phyloP scores from a whole-genome alignment of 305 asterid species.

The Fraxinus latifolia region DNA sequence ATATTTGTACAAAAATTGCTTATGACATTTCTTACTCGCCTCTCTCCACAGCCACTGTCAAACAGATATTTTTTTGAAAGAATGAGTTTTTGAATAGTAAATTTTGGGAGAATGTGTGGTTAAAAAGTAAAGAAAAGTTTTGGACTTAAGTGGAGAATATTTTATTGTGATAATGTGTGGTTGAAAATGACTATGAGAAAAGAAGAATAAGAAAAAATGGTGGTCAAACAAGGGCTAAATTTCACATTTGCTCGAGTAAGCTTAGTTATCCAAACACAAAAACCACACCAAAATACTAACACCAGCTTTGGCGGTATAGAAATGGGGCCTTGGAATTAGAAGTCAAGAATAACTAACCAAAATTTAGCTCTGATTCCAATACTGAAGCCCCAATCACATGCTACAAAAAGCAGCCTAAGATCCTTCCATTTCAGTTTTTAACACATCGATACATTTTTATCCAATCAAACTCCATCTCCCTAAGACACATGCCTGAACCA shows the following conservation, averaged over 20 bases:
- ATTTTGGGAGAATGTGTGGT: background rate
- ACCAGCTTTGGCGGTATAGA: background rate
- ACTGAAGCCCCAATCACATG: background rate
- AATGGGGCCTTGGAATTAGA: background rate
- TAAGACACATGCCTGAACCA: background rate
- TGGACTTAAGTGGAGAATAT: background rate
- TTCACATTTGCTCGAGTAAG: background rate
- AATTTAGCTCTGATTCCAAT: background rate
- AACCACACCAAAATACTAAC: background rate
- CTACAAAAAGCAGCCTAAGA: background rate
- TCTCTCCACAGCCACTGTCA: background rate
- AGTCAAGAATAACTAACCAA: background rate
- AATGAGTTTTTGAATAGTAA: background rate
- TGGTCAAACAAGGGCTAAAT: background rate
- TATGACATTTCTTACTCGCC: background rate
- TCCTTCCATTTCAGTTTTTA: background rate
- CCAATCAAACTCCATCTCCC: background rate
- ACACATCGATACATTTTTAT: background rate
- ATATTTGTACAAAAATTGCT: background rate
- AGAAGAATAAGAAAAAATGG: background rate
- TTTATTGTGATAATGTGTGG: background rate
- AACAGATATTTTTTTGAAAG: background rate
- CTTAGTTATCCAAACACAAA: background rate
- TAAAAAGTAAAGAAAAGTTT: background rate
- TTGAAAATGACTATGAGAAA: background rate